phyloP scores from a whole-genome alignment of 176 grass and related monocot genomes.

The Rhynchospora pubera region DNA sequence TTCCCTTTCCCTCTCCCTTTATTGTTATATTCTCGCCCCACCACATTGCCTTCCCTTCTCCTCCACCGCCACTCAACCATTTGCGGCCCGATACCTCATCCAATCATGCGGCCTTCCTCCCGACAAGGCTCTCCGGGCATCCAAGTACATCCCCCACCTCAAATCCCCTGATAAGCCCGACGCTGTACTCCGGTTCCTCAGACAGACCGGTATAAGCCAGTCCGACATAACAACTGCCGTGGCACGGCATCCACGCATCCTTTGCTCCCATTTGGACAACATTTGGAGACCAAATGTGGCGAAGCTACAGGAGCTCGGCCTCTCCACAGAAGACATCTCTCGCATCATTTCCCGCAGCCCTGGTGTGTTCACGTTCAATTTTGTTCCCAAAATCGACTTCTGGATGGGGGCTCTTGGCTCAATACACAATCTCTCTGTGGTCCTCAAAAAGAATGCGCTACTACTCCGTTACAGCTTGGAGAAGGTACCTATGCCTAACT shows the following conservation, averaged over 20 bases:
- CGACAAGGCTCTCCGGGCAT: too few species aligned
- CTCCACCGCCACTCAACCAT: too few species aligned
- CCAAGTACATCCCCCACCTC: too few species aligned
- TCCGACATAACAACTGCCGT: not conserved
- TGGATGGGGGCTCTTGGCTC: slow-evolving; percentile 17
- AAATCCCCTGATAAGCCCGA: too few species aligned
- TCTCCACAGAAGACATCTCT: not conserved
- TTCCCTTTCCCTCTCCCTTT: too few species aligned
- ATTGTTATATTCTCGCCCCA: too few species aligned
- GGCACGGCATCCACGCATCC: not conserved
- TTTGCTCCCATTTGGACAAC: not conserved
- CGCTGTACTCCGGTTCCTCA: not conserved
- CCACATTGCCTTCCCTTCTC: too few species aligned
- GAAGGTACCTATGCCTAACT: slow-evolving; percentile 27
- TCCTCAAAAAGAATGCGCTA: not conserved
- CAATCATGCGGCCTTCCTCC: too few species aligned
- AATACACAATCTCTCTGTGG: not conserved
- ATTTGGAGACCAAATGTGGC: not conserved
- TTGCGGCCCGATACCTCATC: too few species aligned
- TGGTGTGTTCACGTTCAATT: not conserved
- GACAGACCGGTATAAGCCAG: not conserved
- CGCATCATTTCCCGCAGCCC: not conserved
- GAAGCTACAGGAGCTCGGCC: not conserved
- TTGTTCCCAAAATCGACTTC: slow-evolving; percentile 25
- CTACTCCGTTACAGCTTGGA: slow-evolving; percentile 3